A percentile compares a stretch with the other conserved stretches of the same genome.
Evolutionary conservation across 148 eudicot genomes (phyloP).

Genomic region (Agrostemma githago): DNA sequence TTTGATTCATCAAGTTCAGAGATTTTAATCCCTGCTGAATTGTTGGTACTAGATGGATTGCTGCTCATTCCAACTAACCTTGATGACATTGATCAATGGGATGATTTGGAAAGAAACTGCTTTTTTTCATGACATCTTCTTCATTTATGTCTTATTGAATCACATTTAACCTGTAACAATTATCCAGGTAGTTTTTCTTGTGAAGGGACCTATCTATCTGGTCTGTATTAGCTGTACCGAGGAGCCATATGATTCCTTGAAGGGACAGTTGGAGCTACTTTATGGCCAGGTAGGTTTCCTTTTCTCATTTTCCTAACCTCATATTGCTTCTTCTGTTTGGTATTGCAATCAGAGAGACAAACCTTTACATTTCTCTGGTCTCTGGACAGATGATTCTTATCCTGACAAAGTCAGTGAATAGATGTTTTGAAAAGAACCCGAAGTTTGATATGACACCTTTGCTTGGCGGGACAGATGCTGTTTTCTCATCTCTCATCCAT

Average conservation of each 20-base stretch:
- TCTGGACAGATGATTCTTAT: constrained; percentile 79
- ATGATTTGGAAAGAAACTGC: not conserved
- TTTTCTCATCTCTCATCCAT: constrained; percentile 96
- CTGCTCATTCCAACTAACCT: not conserved
- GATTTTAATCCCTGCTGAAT: not conserved
- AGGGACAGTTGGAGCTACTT: constrained; percentile 82
- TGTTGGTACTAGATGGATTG: not conserved
- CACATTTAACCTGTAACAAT: not conserved
- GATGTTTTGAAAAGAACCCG: constrained; percentile 92
- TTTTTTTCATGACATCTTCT: constrained; percentile 9
- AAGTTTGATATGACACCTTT: constrained; percentile 99
- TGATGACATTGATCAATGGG: not conserved
- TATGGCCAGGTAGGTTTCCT: constrained; percentile 77
- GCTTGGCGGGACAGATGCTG: constrained; percentile 97
- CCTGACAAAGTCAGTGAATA: constrained; percentile 90
- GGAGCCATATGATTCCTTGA: constrained; percentile 78
- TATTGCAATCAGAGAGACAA: not conserved
- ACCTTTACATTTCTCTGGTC: not conserved
- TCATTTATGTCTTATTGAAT: not conserved
- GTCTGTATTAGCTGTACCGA: constrained; percentile 98
- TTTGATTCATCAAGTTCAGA: not conserved
- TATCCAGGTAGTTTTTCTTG: constrained; percentile 83
- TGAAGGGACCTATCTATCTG: constrained; percentile 88
- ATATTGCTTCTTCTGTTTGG: not conserved
- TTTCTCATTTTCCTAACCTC: constrained; percentile 9